These are phyloP conservation scores for Aegilops umbellulata DNA, from an alignment of 176 grass and related monocot genomes.

Conservation along the genomic window DNA sequence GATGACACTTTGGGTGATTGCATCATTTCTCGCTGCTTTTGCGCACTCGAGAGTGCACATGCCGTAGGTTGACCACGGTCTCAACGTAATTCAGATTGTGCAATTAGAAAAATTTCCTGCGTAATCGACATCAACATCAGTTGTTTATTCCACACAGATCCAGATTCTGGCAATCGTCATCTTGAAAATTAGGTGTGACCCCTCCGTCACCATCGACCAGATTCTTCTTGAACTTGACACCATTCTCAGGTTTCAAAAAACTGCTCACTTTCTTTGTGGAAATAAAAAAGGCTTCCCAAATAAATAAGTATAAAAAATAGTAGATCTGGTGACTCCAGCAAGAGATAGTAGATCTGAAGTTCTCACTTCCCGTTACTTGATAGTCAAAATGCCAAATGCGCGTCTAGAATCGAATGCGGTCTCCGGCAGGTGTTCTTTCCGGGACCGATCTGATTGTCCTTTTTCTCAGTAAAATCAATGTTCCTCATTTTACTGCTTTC, in stretches of 20 bases:
- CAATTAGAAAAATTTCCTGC: neutral
- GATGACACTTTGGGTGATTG: constrained; percentile 18
- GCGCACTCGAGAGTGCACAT: constrained; percentile 1
- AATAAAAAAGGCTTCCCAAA: neutral
- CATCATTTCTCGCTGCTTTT: constrained; percentile 23
- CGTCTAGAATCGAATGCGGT: neutral
- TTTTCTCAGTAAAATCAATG: neutral
- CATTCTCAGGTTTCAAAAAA: neutral
- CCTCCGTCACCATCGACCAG: constrained; percentile 28
- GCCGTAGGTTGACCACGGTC: constrained; percentile 29
- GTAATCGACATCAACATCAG: neutral
- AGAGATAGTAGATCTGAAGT: neutral
- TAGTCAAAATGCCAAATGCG: neutral
- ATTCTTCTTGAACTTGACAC: neutral
- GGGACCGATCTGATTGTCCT: neutral
- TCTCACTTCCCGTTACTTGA: neutral
- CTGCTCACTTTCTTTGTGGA: neutral
- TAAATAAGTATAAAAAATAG: no score
- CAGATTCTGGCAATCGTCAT: neutral
- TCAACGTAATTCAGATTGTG: neutral
- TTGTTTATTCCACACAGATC: neutral
- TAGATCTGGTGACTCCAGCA: neutral
- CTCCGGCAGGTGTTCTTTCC: neutral
- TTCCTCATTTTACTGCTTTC: neutral
- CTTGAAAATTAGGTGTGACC: neutral